Evolutionary conservation across 306 rosid genomes (phyloP).

Genomic region (Morella rubra): DNA sequence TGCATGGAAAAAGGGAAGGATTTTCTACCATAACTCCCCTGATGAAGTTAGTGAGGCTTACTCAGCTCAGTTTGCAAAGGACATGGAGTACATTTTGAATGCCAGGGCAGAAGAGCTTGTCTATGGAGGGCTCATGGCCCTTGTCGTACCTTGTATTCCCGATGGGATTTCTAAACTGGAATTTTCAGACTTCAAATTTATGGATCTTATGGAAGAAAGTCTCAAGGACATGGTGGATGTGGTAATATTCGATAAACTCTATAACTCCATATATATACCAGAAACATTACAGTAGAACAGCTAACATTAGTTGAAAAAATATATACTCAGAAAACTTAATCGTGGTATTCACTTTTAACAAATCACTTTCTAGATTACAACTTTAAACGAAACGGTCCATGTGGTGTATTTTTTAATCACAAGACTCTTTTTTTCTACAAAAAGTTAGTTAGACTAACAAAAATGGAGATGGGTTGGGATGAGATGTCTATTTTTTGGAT

Average conservation of each 20-base stretch:
- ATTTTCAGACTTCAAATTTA: no score
- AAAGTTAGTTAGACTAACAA: no score
- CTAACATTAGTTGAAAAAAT: no score
- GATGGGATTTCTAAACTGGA: not conserved
- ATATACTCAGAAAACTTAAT: no score
- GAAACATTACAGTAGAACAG: no score
- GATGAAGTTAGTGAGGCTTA: conserved; percentile 34
- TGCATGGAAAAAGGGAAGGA: conserved; percentile 42
- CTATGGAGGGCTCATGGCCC: conserved; percentile 25
- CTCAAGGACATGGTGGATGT: not conserved
- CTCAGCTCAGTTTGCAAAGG: conserved; percentile 21
- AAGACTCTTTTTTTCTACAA: no score
- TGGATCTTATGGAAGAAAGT: not conserved
- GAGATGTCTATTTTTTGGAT: no score
- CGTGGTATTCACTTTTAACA: no score
- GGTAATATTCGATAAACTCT: not conserved
- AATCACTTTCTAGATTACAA: no score
- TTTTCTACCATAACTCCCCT: conserved; percentile 19
- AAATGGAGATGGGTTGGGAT: no score
- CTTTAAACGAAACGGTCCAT: no score
- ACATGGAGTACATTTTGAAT: conserved; percentile 26
- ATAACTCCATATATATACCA: not conserved
- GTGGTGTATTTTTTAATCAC: no score
- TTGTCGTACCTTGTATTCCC: conserved; percentile 17
- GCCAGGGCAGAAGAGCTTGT: conserved; percentile 39